Conservation (phyloP, 2,329 filamentous ascomycete genomes). For the Penicillium decumbens region DNA sequence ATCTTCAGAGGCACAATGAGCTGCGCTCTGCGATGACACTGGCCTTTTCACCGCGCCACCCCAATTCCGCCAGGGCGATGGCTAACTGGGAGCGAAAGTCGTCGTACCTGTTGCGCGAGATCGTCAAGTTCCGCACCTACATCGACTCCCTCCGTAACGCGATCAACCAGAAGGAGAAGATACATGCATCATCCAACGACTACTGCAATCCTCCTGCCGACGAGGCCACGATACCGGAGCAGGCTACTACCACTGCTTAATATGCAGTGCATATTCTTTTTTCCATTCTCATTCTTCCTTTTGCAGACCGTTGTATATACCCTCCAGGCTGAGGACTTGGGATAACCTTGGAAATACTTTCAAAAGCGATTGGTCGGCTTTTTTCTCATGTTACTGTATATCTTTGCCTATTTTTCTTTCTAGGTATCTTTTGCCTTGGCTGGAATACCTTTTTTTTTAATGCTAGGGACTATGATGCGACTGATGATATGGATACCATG, state of each 20-base stretch:
- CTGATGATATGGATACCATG: constrained; percentile 29
- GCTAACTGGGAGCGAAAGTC: constrained; percentile 97
- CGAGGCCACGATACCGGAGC: constrained; percentile 1
- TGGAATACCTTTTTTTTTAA: constrained; percentile 17
- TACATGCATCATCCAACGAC: constrained; percentile 49
- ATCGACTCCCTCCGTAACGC: constrained; percentile 78
- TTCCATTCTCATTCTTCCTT: background rate
- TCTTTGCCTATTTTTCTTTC: constrained; percentile 2
- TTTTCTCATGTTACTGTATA: background rate
- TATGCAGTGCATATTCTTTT: background rate
- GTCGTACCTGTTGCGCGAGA: constrained; percentile 83
- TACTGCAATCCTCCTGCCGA: background rate
- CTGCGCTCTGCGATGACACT: constrained; percentile 81
- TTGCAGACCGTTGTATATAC: constrained; percentile 13
- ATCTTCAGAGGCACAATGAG: constrained; percentile 82
- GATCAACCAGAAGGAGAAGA: constrained; percentile 62
- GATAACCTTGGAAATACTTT: constrained; percentile 2
- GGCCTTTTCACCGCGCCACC: constrained; percentile 78
- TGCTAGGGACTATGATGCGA: constrained; percentile 23
- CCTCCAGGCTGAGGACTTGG: constrained; percentile 3
- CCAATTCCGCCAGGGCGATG: constrained; percentile 79
- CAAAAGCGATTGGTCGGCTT: constrained; percentile 8
- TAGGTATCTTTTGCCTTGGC: constrained; percentile 6
- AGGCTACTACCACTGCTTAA: constrained; percentile 3
- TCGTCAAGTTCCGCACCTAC: constrained; percentile 94